Percentiles rank a stretch among this genome's conserved stretches.
These are phyloP conservation scores for Kitagawia praeruptora DNA, from an alignment of 129 eudicot genomes.

Conservation along the genomic window DNA sequence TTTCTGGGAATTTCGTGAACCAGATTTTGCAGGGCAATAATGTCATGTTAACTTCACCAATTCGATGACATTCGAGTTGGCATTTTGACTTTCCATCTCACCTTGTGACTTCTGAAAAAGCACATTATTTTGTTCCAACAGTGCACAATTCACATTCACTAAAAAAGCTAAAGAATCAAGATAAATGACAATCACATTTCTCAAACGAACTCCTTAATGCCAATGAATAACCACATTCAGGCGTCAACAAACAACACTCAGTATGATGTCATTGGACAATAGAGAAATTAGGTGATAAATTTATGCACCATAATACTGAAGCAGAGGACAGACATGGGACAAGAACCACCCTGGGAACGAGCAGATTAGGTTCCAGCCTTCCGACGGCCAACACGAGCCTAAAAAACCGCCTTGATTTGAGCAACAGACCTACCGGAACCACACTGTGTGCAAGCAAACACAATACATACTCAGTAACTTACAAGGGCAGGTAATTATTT, in stretches of 20 bases:
- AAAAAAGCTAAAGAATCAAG: background rate
- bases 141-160: background rate
- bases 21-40: too few relatives aligned
- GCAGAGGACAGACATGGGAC: background rate
- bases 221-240: background rate
- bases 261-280: background rate
- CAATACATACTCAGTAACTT: background rate
- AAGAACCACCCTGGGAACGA: background rate
- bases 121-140: background rate
- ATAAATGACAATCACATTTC: background rate
- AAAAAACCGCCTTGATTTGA: constrained; percentile 19
- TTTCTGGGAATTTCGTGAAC: too few relatives aligned
- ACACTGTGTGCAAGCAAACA: constrained; percentile 6
- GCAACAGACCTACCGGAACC: constrained; percentile 17
- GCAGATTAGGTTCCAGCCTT: constrained; percentile 14
- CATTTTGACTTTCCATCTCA: background rate
- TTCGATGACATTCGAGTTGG: too few relatives aligned
- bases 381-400: constrained; percentile 20
- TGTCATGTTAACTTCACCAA: too few relatives aligned
- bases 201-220: background rate
- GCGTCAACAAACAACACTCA: background rate
- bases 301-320: background rate
- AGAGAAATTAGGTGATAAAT: background rate
- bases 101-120: too few relatives aligned
- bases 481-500: background rate